Conservation (phyloP, 106 monocot genomes). For the Iris macrosiphon region DNA sequence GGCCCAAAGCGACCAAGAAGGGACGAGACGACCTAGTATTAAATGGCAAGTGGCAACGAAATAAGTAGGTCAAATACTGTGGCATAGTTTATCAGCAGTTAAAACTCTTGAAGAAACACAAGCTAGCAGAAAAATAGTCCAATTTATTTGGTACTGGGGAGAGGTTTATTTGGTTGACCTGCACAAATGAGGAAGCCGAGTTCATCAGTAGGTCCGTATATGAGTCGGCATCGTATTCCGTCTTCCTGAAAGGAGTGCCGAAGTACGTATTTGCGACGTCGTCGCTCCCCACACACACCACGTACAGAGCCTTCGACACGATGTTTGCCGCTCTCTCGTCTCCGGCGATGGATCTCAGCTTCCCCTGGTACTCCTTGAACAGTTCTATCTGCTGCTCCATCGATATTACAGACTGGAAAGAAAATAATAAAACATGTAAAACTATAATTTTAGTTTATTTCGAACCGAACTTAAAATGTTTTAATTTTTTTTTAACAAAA, state of each 20-base stretch:
- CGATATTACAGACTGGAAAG: constrained; percentile 31
- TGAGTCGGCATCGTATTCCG: constrained; percentile 31
- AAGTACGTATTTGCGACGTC: constrained; percentile 61
- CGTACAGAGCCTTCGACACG: constrained; percentile 28
- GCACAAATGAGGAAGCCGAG: constrained; percentile 22
- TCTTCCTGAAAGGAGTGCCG: constrained; percentile 16
- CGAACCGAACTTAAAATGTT: too few species aligned
- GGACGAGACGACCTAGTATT: too few species aligned
- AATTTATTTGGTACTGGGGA: too few species aligned
- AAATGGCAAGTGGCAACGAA: too few species aligned
- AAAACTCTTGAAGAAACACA: too few species aligned
- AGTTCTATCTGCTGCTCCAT: constrained; percentile 24
- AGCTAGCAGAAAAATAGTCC: too few species aligned
- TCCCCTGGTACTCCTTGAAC: constrained; percentile 43
- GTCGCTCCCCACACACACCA: constrained; percentile 45
- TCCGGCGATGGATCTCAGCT: constrained; percentile 35
- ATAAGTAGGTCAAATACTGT: too few species aligned
- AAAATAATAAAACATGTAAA: not conserved
- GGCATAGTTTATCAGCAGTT: too few species aligned
- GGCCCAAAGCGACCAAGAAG: too few species aligned
- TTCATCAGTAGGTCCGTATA: constrained; percentile 38
- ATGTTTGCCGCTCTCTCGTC: constrained; percentile 25
- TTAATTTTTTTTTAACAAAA: too few species aligned
- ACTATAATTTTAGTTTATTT: too few species aligned
- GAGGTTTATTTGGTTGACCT: too few species aligned